Evolutionary conservation across 2,329 filamentous ascomycete species (phyloP).

Genomic region (Diaporthe caulivora): DNA sequence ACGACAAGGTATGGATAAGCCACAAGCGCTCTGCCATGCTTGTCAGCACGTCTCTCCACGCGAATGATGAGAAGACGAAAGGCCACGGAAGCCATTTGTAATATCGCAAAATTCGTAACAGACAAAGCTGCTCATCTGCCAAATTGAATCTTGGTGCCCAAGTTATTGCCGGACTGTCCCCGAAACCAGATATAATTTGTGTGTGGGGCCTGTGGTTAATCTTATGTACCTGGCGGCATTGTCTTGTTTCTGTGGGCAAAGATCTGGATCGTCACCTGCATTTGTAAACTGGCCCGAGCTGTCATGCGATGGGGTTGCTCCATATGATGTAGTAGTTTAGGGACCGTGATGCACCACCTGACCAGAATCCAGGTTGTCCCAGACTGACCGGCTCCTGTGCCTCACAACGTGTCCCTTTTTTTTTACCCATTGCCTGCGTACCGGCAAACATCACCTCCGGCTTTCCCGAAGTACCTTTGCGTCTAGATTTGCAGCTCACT

Average conservation of each 20-base stretch:
- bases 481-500: background rate
- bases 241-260: background rate
- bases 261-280: constrained; percentile 21
- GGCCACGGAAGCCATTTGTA: background rate
- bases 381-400: background rate
- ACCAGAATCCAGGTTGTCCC: background rate
- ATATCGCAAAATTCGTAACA: background rate
- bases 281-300: constrained; percentile 8
- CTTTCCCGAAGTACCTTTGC: background rate
- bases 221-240: constrained; percentile 2
- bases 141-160: background rate
- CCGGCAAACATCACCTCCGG: background rate
- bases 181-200: background rate
- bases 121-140: background rate
- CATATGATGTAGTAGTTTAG: background rate
- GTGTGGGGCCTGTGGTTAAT: constrained; percentile 9
- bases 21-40: background rate
- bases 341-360: background rate
- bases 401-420: background rate
- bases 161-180: constrained; percentile 11
- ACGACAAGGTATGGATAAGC: background rate
- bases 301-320: constrained; percentile 4
- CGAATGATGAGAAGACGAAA: background rate
- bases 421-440: background rate
- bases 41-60: background rate